These are phyloP conservation scores for Phaffomyces thermotolerans DNA, from an alignment of 805 yeast genomes.

Conservation along the genomic window DNA sequence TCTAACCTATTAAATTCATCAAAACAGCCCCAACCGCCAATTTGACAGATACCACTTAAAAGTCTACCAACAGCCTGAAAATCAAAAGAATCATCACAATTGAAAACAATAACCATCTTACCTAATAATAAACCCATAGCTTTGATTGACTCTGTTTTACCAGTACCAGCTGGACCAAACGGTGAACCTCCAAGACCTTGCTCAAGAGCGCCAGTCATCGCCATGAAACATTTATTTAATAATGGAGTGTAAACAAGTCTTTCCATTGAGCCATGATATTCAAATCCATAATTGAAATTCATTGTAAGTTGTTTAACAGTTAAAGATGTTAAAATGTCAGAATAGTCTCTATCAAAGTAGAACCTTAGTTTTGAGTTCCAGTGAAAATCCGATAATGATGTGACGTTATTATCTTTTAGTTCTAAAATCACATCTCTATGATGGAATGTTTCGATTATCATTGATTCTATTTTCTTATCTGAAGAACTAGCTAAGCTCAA, in stretches of 20 bases:
- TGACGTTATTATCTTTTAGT: conserved; percentile 13
- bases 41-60: conserved; percentile 66
- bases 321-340: conserved; percentile 30
- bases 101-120: conserved; percentile 73
- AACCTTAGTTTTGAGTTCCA: conserved; percentile 54
- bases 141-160: conserved; percentile 88
- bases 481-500: conserved; percentile 27
- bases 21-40: conserved; percentile 94
- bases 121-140: conserved; percentile 79
- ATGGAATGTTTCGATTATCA: conserved; percentile 64
- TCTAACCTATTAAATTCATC: conserved; percentile 88
- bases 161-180: conserved; percentile 96
- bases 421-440: conserved; percentile 36
- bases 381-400: conserved; percentile 17
- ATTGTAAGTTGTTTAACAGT: conserved; percentile 46
- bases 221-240: conserved; percentile 51
- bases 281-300: conserved; percentile 62
- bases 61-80: conserved; percentile 72
- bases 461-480: conserved; percentile 48
- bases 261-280: conserved; percentile 70
- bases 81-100: conserved; percentile 88
- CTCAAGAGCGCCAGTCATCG: conserved; percentile 68
- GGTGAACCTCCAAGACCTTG: conserved; percentile 83
- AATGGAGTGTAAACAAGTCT: conserved; percentile 73
- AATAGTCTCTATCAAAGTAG: conserved; percentile 12